Percentiles rank a stretch among this genome's conserved stretches.
Evolutionary conservation across 106 monocot genomes (phyloP).

Genomic region (Hemerocallis citrina): DNA sequence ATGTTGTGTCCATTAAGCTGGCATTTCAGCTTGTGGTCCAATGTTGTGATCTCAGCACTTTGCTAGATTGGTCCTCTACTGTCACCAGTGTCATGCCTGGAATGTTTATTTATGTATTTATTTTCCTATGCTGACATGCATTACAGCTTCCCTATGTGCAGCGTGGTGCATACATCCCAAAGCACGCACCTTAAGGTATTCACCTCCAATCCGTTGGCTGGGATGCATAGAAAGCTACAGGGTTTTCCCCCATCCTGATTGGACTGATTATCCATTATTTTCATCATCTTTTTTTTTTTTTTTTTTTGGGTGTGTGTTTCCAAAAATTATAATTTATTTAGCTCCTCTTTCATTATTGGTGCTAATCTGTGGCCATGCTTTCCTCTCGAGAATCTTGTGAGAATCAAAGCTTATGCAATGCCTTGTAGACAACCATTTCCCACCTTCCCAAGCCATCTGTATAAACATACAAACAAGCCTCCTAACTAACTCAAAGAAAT

Average conservation of each 20-base stretch:
- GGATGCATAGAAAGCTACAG: neutral
- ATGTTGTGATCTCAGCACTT: slow-evolving; percentile 2
- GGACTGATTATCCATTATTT: neutral
- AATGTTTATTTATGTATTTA: too few species aligned
- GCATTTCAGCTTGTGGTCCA: neutral
- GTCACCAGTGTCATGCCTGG: too few species aligned
- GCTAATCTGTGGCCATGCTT: slow-evolving; percentile 13
- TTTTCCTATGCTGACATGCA: too few species aligned
- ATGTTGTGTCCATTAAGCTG: neutral
- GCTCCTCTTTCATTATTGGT: slow-evolving; percentile 2
- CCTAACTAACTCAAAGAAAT: neutral
- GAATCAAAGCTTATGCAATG: slow-evolving; percentile 18
- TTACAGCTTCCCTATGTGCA: too few species aligned
- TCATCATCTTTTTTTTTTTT: too few species aligned
- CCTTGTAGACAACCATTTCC: slow-evolving; percentile 60
- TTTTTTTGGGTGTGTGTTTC: too few species aligned
- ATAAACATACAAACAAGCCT: slow-evolving; percentile 6
- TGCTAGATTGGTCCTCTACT: neutral
- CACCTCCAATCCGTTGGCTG: too few species aligned
- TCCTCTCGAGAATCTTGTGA: slow-evolving; percentile 31
- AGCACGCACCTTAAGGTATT: too few species aligned
- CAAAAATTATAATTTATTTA: neutral
- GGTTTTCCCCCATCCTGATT: neutral
- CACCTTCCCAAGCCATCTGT: slow-evolving; percentile 33
- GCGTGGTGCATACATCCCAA: too few species aligned